Evolutionary conservation across 495 filamentous ascomycete genomes (phyloP).

Genomic region (Hyphodiscus hymeniophilus): DNA sequence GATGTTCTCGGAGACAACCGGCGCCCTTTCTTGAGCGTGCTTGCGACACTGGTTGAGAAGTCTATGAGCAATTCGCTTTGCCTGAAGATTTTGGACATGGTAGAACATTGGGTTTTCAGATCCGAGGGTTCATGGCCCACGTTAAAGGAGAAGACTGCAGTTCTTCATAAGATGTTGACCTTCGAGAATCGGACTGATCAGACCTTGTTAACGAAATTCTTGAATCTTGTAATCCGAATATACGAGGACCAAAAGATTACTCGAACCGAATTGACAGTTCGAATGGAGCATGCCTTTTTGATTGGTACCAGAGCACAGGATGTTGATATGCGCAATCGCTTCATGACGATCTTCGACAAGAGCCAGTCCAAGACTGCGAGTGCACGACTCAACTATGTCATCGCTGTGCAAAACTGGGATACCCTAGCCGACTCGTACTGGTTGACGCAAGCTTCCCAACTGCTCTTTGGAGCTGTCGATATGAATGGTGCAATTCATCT

Average conservation of each 20-base stretch:
- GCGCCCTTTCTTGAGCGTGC: slow-evolving; percentile 84
- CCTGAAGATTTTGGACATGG: slow-evolving; percentile 84
- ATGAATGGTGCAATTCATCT: slow-evolving; percentile 69
- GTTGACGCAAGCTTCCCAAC: slow-evolving; percentile 87
- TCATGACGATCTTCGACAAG: slow-evolving; percentile 89
- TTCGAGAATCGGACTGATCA: slow-evolving; percentile 81
- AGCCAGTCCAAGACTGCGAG: slow-evolving; percentile 82
- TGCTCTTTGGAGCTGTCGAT: slow-evolving; percentile 84
- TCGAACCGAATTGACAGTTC: slow-evolving; percentile 87
- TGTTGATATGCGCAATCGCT: slow-evolving; percentile 93
- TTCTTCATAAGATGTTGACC: slow-evolving; percentile 92
- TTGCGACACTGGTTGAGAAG: slow-evolving; percentile 91
- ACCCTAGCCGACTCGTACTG: slow-evolving; percentile 90
- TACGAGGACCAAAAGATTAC: slow-evolving; percentile 96
- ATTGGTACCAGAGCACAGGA: slow-evolving; percentile 92
- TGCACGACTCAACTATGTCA: slow-evolving; percentile 76
- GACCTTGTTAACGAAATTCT: slow-evolving; percentile 80
- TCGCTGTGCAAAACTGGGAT: slow-evolving; percentile 96
- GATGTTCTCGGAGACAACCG: slow-evolving; percentile 87
- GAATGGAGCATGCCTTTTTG: slow-evolving; percentile 95
- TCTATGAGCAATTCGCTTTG: slow-evolving; percentile 79
- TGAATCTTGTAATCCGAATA: slow-evolving; percentile 92
- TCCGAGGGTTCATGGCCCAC: slow-evolving; percentile 91
- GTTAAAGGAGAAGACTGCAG: slow-evolving; percentile 94
- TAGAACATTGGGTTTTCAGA: slow-evolving; percentile 92